phyloP scores from a whole-genome alignment of 2,329 filamentous ascomycete genomes.

The Fusarium napiforme region DNA sequence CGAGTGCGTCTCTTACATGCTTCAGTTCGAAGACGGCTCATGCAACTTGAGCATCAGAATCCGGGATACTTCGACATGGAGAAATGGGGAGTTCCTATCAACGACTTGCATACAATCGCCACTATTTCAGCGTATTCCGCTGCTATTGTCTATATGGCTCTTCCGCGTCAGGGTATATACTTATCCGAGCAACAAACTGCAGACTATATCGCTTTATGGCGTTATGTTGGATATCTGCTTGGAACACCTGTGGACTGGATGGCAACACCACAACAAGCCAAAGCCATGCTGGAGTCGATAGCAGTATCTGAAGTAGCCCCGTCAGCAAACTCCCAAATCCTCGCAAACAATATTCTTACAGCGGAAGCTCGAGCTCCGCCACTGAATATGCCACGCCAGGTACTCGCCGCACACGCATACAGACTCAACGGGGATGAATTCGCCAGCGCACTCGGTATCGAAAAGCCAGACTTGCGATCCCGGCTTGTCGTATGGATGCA shows the following conservation, averaged over 20 bases:
- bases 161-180: constrained; percentile 79
- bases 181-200: constrained; percentile 68
- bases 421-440: constrained; percentile 77
- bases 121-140: constrained; percentile 78
- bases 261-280: constrained; percentile 64
- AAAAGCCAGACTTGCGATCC: constrained; percentile 67
- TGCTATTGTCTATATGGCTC: constrained; percentile 72
- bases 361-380: constrained; percentile 74
- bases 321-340: constrained; percentile 67
- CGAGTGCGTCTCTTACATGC: constrained; percentile 74
- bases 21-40: constrained; percentile 70
- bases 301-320: constrained; percentile 74
- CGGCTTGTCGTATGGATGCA: constrained; percentile 70
- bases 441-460: constrained; percentile 67
- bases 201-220: constrained; percentile 81
- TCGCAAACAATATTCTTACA: constrained; percentile 81
- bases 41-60: constrained; percentile 63
- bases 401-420: constrained; percentile 74
- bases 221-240: constrained; percentile 77
- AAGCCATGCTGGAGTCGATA: constrained; percentile 74
- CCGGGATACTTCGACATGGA: constrained; percentile 70
- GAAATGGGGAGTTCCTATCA: constrained; percentile 73
- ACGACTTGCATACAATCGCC: constrained; percentile 78
- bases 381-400: constrained; percentile 71
- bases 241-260: constrained; percentile 74